Base-by-base conservation (phyloP, 2,329 filamentous ascomycete species). In the Intubia oerlemansii region DNA sequence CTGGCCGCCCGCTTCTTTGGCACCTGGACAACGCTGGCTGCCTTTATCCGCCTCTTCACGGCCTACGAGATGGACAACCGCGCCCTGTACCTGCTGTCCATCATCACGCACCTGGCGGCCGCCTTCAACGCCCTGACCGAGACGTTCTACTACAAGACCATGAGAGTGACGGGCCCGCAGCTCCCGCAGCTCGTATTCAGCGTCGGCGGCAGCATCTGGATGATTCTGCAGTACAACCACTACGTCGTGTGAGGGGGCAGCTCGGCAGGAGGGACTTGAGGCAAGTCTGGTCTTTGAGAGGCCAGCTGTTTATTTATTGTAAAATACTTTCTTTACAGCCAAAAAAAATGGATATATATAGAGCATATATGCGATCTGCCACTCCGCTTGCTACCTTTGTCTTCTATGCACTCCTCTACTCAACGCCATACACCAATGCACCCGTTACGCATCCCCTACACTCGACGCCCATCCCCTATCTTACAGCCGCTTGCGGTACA, bases 21-120 rank as follows among this genome's bases (percentile, higher is more conserved):
- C 30, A 88, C 79, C 17, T 93, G 82, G 73, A 90, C 84, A 0
- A 62, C 85, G 33, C 58, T 91, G 33, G 73, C 76, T 5, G 66
- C 70, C 33, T 55, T 91, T 28, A 62, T 91, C 25, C 68, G 84
- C 29, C 54, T 82, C 39, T 90, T 90, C 45, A 79, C 80, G 5
- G 78, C 79, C 19, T 91, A 90, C 53, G 61, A 90, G 48, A 67
- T 91, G 37, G 58, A 68, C 38, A 61, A 80, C 35, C 64, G 66
- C 1, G 61, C 65, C 25, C 58, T 84, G 31, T 93, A 90, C 49
- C 66, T 88, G 47, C 57, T 93, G 33, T 75, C 75, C 11, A 54
- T 88, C 39, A 79, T 74, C 64, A 88, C 78, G 7, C 91, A 85
- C 47, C 61, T 68, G 1, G 60, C 91, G 31, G 84, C 84, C 1